phyloP scores from a whole-genome alignment of 2,329 filamentous ascomycete species.

The Fusarium tuaranense region DNA sequence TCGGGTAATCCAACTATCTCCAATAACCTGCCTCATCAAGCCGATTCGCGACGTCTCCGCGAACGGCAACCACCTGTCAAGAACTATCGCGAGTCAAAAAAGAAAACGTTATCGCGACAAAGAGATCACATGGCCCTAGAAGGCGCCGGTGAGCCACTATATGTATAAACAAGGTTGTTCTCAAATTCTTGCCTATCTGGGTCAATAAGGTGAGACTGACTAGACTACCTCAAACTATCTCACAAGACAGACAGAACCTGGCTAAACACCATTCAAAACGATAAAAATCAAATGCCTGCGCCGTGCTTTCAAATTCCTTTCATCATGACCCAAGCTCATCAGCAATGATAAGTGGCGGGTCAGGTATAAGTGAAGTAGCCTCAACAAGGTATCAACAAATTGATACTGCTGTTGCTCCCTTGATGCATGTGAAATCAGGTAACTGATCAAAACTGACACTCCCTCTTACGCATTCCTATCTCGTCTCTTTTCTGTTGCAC shows the following conservation, averaged over 20 bases:
- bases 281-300: conserved; percentile 29
- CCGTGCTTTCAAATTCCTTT: conserved; percentile 22
- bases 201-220: conserved; percentile 5
- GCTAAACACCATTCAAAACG: conserved; percentile 14
- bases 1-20: conserved; percentile 24
- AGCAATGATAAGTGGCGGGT: not conserved
- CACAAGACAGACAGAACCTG: not conserved
- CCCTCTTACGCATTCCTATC: conserved; percentile 24
- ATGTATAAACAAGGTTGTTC: not conserved
- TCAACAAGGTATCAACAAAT: conserved; percentile 28
- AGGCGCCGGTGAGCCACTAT: conserved; percentile 3
- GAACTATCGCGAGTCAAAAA: not conserved
- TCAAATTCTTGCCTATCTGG: conserved; percentile 22
- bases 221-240: not conserved
- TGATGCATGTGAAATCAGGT: conserved; percentile 32
- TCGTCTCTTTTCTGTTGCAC: conserved; percentile 11
- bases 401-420: conserved; percentile 31
- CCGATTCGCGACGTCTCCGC: not conserved
- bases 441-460: conserved; percentile 35
- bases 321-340: conserved; percentile 8
- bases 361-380: conserved; percentile 10
- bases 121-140: conserved; percentile 2
- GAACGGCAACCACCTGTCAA: not conserved
- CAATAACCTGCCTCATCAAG: conserved; percentile 8
- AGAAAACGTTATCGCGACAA: not conserved